Conservation (phyloP, 2,329 filamentous ascomycete genomes). For the Xylariales sp. region DNA sequence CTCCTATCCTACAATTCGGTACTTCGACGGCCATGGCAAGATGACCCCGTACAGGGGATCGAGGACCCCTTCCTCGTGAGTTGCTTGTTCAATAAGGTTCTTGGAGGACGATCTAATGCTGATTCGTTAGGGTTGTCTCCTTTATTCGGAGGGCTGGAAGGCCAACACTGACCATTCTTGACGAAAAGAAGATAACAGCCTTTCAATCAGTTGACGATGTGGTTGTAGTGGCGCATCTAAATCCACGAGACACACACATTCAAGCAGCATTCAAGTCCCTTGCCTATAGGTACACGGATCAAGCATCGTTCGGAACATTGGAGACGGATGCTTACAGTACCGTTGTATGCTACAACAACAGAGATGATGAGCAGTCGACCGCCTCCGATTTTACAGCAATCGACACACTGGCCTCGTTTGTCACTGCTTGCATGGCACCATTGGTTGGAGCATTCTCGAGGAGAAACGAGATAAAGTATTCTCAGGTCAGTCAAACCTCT, state of each 20-base stretch:
- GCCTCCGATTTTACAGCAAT: slow-evolving; percentile 27
- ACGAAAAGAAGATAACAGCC: slow-evolving; percentile 14
- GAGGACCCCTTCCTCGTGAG: slow-evolving; percentile 33
- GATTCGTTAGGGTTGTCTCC: slow-evolving; percentile 27
- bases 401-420: slow-evolving; percentile 30
- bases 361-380: slow-evolving; percentile 30
- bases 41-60: slow-evolving; percentile 39
- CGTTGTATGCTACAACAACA: slow-evolving; percentile 37
- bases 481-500: slow-evolving; percentile 25
- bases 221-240: slow-evolving; percentile 37
- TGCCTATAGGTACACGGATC: slow-evolving; percentile 33
- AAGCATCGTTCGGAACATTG: slow-evolving; percentile 36
- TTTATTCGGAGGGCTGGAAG: slow-evolving; percentile 24
- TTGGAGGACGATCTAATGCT: background rate
- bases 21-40: slow-evolving; percentile 31
- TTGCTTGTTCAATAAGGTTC: slow-evolving; percentile 1
- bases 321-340: slow-evolving; percentile 13
- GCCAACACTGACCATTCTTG: slow-evolving; percentile 21
- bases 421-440: slow-evolving; percentile 33
- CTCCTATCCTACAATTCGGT: slow-evolving; percentile 43
- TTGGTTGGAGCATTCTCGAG: slow-evolving; percentile 41
- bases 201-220: slow-evolving; percentile 36
- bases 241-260: slow-evolving; percentile 23
- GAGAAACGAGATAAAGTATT: slow-evolving; percentile 37
- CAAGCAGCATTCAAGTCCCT: slow-evolving; percentile 25